These are phyloP conservation scores for Penicillium olsonii DNA, from an alignment of 2,329 filamentous ascomycete species.

Conservation along the genomic window DNA sequence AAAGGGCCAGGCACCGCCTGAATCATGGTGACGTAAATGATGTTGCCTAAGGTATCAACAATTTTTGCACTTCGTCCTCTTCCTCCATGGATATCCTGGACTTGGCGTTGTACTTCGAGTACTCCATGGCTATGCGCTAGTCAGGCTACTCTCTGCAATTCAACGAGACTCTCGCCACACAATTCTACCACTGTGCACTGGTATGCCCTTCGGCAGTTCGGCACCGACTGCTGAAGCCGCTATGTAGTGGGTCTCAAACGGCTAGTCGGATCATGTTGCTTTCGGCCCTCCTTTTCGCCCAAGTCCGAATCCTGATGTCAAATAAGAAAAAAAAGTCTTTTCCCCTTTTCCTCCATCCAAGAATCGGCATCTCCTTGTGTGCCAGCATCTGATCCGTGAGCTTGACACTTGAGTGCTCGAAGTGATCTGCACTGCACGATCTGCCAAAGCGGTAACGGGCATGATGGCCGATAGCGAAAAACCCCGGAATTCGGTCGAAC, in stretches of 20 bases:
- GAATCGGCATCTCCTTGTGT: background rate
- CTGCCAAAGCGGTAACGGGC: slow-evolving; percentile 8
- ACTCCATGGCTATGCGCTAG: no score
- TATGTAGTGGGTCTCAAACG: slow-evolving; percentile 7
- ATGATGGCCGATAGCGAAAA: slow-evolving; percentile 10
- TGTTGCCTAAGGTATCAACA: background rate
- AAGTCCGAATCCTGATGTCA: background rate
- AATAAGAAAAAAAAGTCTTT: background rate
- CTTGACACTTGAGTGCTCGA: background rate
- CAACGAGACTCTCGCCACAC: background rate
- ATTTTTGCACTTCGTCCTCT: background rate
- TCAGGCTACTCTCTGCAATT: no score
- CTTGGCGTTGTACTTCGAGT: no score
- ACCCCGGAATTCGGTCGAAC: slow-evolving; percentile 9
- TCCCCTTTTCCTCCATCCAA: background rate
- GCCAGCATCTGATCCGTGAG: background rate
- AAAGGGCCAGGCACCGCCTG: no score
- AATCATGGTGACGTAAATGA: background rate
- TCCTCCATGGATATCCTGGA: no score
- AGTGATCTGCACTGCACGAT: slow-evolving; percentile 6
- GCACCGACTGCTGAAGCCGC: slow-evolving; percentile 3
- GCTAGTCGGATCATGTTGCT: slow-evolving; percentile 5
- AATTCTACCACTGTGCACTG: background rate
- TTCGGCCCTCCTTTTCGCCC: slow-evolving; percentile 2
- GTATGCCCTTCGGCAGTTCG: background rate